Conservation (phyloP, 2,329 filamentous ascomycete species). For the Colletotrichum sublineola region DNA sequence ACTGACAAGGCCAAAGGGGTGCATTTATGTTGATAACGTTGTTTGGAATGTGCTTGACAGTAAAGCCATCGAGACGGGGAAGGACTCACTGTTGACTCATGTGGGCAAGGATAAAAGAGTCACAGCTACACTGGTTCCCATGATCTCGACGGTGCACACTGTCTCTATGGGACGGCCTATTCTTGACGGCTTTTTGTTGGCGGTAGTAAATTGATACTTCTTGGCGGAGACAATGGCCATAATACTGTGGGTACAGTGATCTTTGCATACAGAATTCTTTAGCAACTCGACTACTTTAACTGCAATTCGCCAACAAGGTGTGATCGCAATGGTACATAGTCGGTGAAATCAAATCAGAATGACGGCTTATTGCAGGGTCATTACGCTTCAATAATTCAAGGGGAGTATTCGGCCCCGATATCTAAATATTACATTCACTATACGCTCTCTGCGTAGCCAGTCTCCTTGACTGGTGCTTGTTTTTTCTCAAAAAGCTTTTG, state of each 20-base stretch:
- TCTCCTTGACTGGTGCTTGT: conserved; percentile 45
- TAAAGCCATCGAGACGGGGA: conserved; percentile 8
- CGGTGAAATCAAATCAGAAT: background rate
- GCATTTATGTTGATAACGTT: conserved; percentile 65
- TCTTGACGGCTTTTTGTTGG: conserved; percentile 6
- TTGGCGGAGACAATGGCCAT: too few species aligned
- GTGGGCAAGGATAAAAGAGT: conserved; percentile 46
- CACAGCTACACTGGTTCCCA: conserved; percentile 47
- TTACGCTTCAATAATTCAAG: too few species aligned
- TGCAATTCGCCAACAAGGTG: too few species aligned
- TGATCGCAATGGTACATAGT: background rate
- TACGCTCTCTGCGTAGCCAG: conserved; percentile 50
- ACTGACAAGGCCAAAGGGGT: conserved; percentile 55
- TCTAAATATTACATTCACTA: conserved; percentile 5
- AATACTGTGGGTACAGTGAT: too few species aligned
- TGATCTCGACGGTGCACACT: conserved; percentile 19
- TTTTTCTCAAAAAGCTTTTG: conserved; percentile 56
- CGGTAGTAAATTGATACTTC: background rate
- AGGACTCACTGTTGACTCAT: conserved; percentile 44
- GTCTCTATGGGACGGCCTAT: background rate
- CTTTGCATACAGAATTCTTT: background rate
- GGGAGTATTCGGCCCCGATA: background rate
- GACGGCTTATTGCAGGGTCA: background rate
- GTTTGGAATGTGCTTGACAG: conserved; percentile 50
- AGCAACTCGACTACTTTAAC: too few species aligned